Evolutionary conservation across 2,329 filamentous ascomycete species (phyloP).

Genomic region (Colletotrichum graminicola): DNA sequence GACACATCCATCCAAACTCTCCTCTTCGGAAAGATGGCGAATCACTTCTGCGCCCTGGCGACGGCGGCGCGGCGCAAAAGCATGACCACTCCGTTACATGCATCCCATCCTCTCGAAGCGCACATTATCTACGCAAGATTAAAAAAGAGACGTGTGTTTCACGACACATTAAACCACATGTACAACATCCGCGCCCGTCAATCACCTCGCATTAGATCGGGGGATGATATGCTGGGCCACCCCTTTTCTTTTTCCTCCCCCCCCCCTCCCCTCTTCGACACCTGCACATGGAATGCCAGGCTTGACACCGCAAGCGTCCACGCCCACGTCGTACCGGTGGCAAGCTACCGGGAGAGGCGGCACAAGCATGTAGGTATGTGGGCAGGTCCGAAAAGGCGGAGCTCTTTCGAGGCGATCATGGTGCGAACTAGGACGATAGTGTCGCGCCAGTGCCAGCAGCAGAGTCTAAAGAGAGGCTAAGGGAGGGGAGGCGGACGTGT

Average conservation of each 20-base stretch:
- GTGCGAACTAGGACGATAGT: background rate
- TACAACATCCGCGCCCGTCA: background rate
- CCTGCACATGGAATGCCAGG: background rate
- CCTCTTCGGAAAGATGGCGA: slow-evolving; percentile 10
- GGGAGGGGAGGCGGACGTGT: background rate
- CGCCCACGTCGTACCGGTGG: background rate
- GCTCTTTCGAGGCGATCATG: background rate
- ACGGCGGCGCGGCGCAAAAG: background rate
- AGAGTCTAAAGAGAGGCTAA: background rate
- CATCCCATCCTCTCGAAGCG: background rate
- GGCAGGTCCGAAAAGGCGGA: background rate
- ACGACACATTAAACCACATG: slow-evolving; percentile 1
- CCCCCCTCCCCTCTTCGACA: too few relatives aligned
- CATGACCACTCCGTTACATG: background rate
- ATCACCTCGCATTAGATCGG: slow-evolving; percentile 13
- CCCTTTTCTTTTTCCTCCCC: too few relatives aligned
- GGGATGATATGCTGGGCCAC: background rate
- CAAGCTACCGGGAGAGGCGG: slow-evolving; percentile 7
- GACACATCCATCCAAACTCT: background rate
- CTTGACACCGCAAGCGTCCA: background rate
- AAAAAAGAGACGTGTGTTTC: background rate
- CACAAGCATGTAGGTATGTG: background rate
- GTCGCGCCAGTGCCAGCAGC: slow-evolving; percentile 2
- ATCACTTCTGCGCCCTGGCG: slow-evolving; percentile 22
- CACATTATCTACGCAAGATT: background rate